A percentile compares a stretch with the other conserved stretches of the same genome.
Conservation (phyloP, 2,329 filamentous ascomycete genomes). For the Ascochyta pisi region DNA sequence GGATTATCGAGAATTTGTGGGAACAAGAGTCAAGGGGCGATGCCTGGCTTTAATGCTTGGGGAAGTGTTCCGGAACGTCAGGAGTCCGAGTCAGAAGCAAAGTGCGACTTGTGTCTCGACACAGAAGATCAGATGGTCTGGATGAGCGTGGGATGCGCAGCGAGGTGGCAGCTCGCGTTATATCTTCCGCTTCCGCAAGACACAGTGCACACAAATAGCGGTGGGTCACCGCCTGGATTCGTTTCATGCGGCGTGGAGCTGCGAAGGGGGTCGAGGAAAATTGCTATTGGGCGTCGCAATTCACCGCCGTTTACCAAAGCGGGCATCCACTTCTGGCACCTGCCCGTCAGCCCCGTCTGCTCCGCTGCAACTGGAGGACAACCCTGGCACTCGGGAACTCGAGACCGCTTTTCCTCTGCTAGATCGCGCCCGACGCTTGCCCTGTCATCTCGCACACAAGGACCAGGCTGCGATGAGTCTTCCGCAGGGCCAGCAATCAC, state of each 20-base stretch:
- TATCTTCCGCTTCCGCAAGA: constrained; percentile 36
- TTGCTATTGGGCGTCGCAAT: constrained; percentile 32
- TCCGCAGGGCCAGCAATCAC: constrained; percentile 28
- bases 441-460: constrained; percentile 28
- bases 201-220: constrained; percentile 28
- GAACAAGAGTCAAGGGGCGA: constrained; percentile 19
- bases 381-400: constrained; percentile 36
- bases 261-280: constrained; percentile 24
- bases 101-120: constrained; percentile 30
- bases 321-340: constrained; percentile 30
- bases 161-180: constrained; percentile 39
- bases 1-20: constrained; percentile 16
- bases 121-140: constrained; percentile 40
- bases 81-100: constrained; percentile 47
- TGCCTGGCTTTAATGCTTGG: constrained; percentile 14
- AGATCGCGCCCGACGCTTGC: constrained; percentile 24
- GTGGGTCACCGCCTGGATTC: constrained; percentile 37
- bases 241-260: constrained; percentile 41
- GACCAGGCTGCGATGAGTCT: constrained; percentile 36
- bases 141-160: constrained; percentile 28
- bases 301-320: constrained; percentile 35
- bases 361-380: constrained; percentile 23
- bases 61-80: constrained; percentile 28
- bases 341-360: constrained; percentile 30
- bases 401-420: constrained; percentile 34